phyloP scores from a whole-genome alignment of 1,284 basidiomycete species.

The Apiotrichum gracile region DNA sequence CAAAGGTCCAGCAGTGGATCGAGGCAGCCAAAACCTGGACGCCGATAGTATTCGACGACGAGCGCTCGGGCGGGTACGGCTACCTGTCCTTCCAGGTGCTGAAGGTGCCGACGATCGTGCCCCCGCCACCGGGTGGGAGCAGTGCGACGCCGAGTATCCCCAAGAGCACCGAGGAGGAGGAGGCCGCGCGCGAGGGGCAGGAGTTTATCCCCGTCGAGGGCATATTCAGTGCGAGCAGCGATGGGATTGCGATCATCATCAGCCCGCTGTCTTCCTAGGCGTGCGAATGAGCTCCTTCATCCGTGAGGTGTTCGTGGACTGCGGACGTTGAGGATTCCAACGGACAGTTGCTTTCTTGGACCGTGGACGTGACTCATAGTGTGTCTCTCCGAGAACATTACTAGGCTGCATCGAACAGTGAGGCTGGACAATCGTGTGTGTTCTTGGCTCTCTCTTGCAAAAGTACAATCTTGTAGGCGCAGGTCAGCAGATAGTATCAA shows the following conservation, averaged over 20 bases:
- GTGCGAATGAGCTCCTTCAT: too few relatives aligned
- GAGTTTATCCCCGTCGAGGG: conserved; percentile 38
- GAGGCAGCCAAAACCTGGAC: conserved; percentile 34
- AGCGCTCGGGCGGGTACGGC: conserved; percentile 30
- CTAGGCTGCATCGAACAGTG: too few relatives aligned
- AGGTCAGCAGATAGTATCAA: too few relatives aligned
- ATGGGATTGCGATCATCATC: conserved; percentile 37
- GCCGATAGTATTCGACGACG: conserved; percentile 27
- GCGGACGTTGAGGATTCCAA: too few relatives aligned
- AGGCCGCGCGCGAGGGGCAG: conserved; percentile 30
- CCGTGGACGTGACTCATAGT: too few relatives aligned
- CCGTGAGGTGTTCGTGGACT: too few relatives aligned
- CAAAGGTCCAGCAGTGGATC: conserved; percentile 29
- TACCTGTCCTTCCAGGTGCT: conserved; percentile 33
- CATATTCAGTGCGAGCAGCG: conserved; percentile 36
- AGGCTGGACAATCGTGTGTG: too few relatives aligned
- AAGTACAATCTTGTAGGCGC: too few relatives aligned
- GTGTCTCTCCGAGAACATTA: too few relatives aligned
- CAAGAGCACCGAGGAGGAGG: conserved; percentile 37
- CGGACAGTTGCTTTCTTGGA: too few relatives aligned
- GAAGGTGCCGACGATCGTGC: conserved; percentile 16
- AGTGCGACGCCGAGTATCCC: not conserved
- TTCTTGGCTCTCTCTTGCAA: too few relatives aligned
- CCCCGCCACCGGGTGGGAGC: too few relatives aligned
- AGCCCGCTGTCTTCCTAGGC: not conserved